These are phyloP conservation scores for Shiraia sp. DNA, from an alignment of 2,329 filamentous ascomycete species.

Conservation along the genomic window DNA sequence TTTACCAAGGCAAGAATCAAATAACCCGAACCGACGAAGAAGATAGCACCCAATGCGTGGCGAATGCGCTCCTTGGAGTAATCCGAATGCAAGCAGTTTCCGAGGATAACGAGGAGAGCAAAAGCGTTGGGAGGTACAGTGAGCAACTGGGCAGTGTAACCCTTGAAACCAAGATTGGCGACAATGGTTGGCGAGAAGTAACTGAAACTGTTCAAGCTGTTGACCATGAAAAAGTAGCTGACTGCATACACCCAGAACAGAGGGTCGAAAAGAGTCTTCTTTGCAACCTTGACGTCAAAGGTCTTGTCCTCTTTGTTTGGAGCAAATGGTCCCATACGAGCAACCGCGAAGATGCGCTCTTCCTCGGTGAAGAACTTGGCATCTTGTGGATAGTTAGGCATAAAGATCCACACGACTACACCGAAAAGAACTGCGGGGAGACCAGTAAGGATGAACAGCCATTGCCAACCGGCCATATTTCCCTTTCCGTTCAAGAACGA, in stretches of 20 bases:
- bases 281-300: constrained; percentile 54
- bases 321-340: constrained; percentile 60
- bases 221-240: constrained; percentile 29
- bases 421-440: constrained; percentile 69
- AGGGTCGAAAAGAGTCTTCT: constrained; percentile 54
- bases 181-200: constrained; percentile 68
- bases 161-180: constrained; percentile 58
- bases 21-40: constrained; percentile 22
- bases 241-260: constrained; percentile 58
- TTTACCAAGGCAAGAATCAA: constrained; percentile 19
- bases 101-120: constrained; percentile 55
- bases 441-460: constrained; percentile 63
- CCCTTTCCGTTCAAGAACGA: constrained; percentile 67
- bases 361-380: constrained; percentile 70
- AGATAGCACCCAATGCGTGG: constrained; percentile 18
- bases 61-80: constrained; percentile 25
- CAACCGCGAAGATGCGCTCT: constrained; percentile 71
- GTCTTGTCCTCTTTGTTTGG: constrained; percentile 44
- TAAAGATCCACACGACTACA: constrained; percentile 69
- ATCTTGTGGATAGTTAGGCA: constrained; percentile 74
- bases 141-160: constrained; percentile 66
- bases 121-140: constrained; percentile 68
- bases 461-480: constrained; percentile 38
- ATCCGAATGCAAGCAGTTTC: constrained; percentile 25
- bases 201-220: constrained; percentile 49